Base-by-base conservation (phyloP, 352 stramenopile species). In the Phytophthora meadii region DNA sequence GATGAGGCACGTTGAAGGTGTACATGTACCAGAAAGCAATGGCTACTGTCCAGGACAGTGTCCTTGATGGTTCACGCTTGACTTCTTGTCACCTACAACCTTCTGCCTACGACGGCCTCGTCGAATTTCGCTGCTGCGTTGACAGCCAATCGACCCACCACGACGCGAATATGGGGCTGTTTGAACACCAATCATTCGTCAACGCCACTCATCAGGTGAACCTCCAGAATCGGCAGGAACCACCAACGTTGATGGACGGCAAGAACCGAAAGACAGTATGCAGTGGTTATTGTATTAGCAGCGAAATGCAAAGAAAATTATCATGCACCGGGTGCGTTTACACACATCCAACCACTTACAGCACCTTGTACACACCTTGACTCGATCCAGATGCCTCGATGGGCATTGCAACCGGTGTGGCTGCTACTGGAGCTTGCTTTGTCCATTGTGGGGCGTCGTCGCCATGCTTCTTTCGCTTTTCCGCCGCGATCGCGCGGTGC, bases 401-500 rank as follows among this genome's bases (percentile, higher is more conserved):
- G 0, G 61, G 61, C 42, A 66, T 4, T 7, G 53, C 63, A 10
- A 63, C 19, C 34, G 63, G 67, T 27, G 25, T 44, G 24, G 34
- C 59, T 2, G 15, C 15, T 24, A 65, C 51, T 2, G 53, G 34
- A 1, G 19, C 19, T 12, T 50, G 30, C 15, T 48, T 57, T 19
- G 30, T 32, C 54, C 54, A 49, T n/a, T 59, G 54, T 0, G 22
- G 17, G 28, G 41, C 46, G 24, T 63, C 58, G 3, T 25, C 45
- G 22, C 55, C 54, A 17, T 74, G 59, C 17, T 76, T 78, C 47
- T 80, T 82, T 14, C 65, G 58, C 62, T 81, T 82, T 44, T 85
- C 77, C n/a, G 74, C 73, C 0, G 69, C 57, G 17, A 90, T 83
- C 1, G 79, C 82, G 22, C 72, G 77, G 30, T 87, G 79, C 39